Base-by-base conservation (phyloP, 345 rosid species). In the Brassica incana region DNA sequence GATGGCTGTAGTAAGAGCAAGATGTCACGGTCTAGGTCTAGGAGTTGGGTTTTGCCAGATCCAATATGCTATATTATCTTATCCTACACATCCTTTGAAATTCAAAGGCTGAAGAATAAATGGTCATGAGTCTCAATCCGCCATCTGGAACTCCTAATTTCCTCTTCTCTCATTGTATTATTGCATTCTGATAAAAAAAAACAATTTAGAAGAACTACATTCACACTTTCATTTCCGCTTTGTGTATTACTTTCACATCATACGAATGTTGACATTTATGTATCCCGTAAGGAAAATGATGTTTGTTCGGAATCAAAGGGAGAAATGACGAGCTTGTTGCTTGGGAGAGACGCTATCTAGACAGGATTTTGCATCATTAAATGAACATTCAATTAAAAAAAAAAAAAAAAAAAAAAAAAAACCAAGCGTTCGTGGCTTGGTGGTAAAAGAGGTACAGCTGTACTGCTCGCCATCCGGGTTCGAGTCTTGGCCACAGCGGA, bases 51-150 rank as follows among this genome's bases (percentile, higher is more conserved):
- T 48, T 48, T 48, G 6, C 56, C 56, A 48, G 56, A 48, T 48
- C 56, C 56, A 48, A 48, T 3, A 48, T 14, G 56, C 16, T 48
- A 48, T 14, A 14, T 48, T 48, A 14, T 48, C 56, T 15, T 12
- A 43, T 10, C 32, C 32, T 29, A 45, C 52, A 10, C 50, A 48
- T 48, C 16, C 56, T 48, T 48, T 14, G 15, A 4, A 11, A 48
- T 48, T 48, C 56, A 1, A 48, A 48, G 16, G 15, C 56, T 48
- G 16, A 14, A 48, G 16, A 48, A 48, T 48, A 48, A 48, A 48
- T 48, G 56, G 16, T 48, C 54, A 48, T 48, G 16, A 3, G 6
- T 48, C 54, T 12, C 78, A 91, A 72, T 77, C 58, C 2, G 83
- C 7, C 23, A 35, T 36, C n/a, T 40, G 8, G 67, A 67, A 38